Conservation (phyloP, 2,329 filamentous ascomycete species). For the Cyphellophora europaea region DNA sequence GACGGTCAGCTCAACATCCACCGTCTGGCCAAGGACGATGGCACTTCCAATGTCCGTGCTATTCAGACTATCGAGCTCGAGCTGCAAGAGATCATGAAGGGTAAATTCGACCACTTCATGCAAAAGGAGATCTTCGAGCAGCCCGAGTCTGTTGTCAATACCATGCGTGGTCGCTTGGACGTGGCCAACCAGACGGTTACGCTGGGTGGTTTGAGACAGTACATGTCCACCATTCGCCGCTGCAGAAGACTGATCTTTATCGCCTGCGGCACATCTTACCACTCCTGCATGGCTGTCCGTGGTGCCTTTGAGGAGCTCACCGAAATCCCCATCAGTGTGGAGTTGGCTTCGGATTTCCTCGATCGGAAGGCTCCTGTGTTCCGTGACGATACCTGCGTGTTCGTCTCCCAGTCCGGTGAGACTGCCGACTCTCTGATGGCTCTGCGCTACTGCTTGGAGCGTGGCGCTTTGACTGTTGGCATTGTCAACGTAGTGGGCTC, state of each 20-base stretch:
- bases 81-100: constrained; percentile 99
- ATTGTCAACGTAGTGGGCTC: constrained; percentile 98
- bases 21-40: constrained; percentile 92
- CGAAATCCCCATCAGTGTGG: constrained; percentile 94
- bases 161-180: constrained; percentile 97
- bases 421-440: constrained; percentile 97
- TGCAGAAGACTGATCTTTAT: constrained; percentile 98
- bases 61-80: constrained; percentile 99
- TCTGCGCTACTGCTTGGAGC: constrained; percentile 94
- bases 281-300: constrained; percentile 98
- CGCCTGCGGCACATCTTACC: constrained; percentile 94
- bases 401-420: constrained; percentile 97
- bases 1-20: constrained; percentile 99
- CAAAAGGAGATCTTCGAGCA: constrained; percentile 99
- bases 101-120: constrained; percentile 99
- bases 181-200: constrained; percentile 89
- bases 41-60: constrained; percentile 89
- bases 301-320: constrained; percentile 96
- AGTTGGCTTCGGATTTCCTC: constrained; percentile 95
- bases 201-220: constrained; percentile 88
- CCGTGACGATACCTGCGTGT: constrained; percentile 98
- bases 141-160: constrained; percentile 98
- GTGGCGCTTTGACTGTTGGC: constrained; percentile 91
- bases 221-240: constrained; percentile 91
- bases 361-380: constrained; percentile 95